Percentiles rank a stretch among this genome's conserved stretches.
These are phyloP conservation scores for Chloropicon primus DNA, from an alignment of 139 green algal species.

Conservation along the genomic window DNA sequence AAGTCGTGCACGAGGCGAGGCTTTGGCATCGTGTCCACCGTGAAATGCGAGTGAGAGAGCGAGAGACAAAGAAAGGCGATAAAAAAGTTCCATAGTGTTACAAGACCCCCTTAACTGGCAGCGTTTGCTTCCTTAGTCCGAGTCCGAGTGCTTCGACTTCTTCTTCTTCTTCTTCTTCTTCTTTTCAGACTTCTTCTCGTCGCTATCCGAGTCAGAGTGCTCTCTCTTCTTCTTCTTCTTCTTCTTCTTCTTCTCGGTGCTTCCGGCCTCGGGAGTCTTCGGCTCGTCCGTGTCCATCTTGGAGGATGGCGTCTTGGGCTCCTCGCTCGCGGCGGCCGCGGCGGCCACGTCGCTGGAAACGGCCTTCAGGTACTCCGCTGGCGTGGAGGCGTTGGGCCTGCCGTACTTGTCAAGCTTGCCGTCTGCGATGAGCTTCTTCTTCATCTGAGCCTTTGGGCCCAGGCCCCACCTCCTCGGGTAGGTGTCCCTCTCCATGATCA, in stretches of 20 bases:
- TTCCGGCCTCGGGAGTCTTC: neutral
- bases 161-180: conserved; percentile 20
- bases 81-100: too few species aligned
- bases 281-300: conserved; percentile 3
- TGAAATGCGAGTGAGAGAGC: neutral
- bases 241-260: conserved; percentile 10
- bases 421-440: conserved; percentile 94
- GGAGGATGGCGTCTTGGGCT: conserved; percentile 13
- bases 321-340: neutral
- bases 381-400: conserved; percentile 83
- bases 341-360: conserved; percentile 34
- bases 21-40: neutral
- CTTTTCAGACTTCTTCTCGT: conserved; percentile 2
- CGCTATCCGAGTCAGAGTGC: neutral
- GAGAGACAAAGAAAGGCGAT: neutral
- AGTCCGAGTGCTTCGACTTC: conserved; percentile 8
- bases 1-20: conserved; percentile 11
- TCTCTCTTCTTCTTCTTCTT: conserved; percentile 13
- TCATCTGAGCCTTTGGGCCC: conserved; percentile 80
- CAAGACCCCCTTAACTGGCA: too few species aligned
- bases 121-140: neutral
- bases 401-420: conserved; percentile 95
- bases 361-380: conserved; percentile 73
- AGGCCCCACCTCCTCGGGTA: conserved; percentile 91
- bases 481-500: conserved; percentile 99